Conservation (phyloP, 257 asterid species). For the Nicotiana otophora region DNA sequence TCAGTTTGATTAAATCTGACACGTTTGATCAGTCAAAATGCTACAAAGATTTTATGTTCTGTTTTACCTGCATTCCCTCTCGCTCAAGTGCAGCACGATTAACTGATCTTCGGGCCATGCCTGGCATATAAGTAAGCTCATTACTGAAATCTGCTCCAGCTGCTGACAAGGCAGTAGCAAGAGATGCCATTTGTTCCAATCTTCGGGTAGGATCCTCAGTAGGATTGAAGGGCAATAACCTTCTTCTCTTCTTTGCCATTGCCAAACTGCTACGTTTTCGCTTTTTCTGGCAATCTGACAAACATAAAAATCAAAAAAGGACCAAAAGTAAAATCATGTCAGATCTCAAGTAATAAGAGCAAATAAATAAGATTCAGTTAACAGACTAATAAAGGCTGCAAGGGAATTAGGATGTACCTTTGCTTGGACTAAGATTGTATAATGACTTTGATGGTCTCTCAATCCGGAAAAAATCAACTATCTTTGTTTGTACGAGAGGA, state of each 20-base stretch:
- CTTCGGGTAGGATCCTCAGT: constrained; percentile 58
- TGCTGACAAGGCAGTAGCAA: constrained; percentile 77
- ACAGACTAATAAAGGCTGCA: not conserved
- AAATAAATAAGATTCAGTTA: not conserved
- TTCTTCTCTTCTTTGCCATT: constrained; percentile 62
- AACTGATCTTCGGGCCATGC: constrained; percentile 84
- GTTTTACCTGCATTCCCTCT: constrained; percentile 82
- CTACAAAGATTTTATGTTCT: not conserved
- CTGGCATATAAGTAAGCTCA: constrained; percentile 57
- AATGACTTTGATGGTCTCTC: constrained; percentile 40
- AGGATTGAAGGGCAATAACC: constrained; percentile 60
- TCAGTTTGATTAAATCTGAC: not conserved
- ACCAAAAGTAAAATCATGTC: not conserved
- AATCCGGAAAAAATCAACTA: constrained; percentile 78
- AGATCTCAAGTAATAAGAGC: not conserved
- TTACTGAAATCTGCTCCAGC: constrained; percentile 63
- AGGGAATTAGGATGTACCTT: not conserved
- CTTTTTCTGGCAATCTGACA: constrained; percentile 50
- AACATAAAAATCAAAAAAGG: not conserved
- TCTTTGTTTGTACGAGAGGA: constrained; percentile 78
- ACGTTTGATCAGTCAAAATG: not conserved
- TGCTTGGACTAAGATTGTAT: constrained; percentile 43
- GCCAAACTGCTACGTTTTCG: constrained; percentile 43
- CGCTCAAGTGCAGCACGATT: constrained; percentile 57
- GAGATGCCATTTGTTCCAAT: constrained; percentile 85